phyloP scores from a whole-genome alignment of 768 basidiomycete species.

The Vararia minispora region DNA sequence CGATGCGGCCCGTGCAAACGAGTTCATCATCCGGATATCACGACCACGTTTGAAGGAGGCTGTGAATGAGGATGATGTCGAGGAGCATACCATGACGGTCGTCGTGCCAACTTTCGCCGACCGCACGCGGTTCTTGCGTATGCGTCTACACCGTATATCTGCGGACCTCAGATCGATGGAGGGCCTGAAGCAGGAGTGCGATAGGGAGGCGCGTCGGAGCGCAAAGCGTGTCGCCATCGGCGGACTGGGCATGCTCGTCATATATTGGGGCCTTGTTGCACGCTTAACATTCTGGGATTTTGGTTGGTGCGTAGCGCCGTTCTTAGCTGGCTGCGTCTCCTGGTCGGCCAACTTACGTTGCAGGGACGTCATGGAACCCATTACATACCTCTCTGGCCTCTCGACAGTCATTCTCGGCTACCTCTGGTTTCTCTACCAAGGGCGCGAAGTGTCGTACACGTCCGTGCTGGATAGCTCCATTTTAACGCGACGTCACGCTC shows the following conservation, averaged over 20 bases:
- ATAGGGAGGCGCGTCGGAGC: constrained; percentile 42
- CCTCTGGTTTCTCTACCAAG: constrained; percentile 52
- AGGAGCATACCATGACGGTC: constrained; percentile 29
- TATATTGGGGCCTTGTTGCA: constrained; percentile 55
- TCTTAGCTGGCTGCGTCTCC: not conserved
- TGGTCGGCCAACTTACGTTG: not conserved
- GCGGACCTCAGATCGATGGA: constrained; percentile 39
- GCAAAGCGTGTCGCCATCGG: constrained; percentile 45
- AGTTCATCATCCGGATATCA: constrained; percentile 42
- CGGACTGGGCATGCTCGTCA: constrained; percentile 46
- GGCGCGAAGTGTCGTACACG: constrained; percentile 54
- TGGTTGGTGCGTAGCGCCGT: constrained; percentile 29
- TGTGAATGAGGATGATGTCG: constrained; percentile 3
- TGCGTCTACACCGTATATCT: constrained; percentile 32
- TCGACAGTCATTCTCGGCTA: constrained; percentile 53
- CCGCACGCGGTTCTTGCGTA: constrained; percentile 46
- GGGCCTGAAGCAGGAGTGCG: constrained; percentile 41
- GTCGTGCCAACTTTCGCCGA: constrained; percentile 54
- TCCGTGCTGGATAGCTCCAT: constrained; percentile 50
- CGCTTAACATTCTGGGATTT: constrained; percentile 56
- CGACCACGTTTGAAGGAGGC: not conserved
- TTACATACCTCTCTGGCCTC: constrained; percentile 54
- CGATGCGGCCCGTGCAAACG: constrained; percentile 41
- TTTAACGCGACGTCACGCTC: constrained; percentile 39
- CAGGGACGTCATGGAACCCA: constrained; percentile 61